Percentiles rank a stretch among this genome's conserved stretches.
These are phyloP conservation scores for Pleurotus tuoliensis DNA, from an alignment of 768 basidiomycete genomes.

Conservation along the genomic window DNA sequence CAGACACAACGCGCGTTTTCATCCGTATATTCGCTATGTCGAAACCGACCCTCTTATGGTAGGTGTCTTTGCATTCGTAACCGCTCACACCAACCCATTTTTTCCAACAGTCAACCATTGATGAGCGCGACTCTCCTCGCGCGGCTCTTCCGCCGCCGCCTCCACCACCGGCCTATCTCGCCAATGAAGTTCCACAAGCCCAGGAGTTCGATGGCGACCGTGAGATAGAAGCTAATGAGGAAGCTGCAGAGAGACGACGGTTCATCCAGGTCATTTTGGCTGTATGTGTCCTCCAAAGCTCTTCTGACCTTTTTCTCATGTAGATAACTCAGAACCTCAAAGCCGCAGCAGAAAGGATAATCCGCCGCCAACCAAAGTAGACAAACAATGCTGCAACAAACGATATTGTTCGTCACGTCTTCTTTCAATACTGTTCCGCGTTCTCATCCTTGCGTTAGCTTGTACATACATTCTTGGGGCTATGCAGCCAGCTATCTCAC, in stretches of 20 bases:
- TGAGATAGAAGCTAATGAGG: too few relatives aligned
- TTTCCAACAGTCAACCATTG: not conserved
- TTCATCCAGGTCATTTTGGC: not conserved
- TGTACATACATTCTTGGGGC: too few relatives aligned
- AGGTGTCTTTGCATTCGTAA: not conserved
- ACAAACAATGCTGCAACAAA: too few relatives aligned
- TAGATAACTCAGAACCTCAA: too few relatives aligned
- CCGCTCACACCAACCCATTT: not conserved
- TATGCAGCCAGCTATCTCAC: too few relatives aligned
- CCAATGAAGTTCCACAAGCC: not conserved
- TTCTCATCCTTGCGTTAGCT: too few relatives aligned
- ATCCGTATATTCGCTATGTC: conserved; percentile 1
- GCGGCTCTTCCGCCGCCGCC: not conserved
- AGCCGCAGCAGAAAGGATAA: too few relatives aligned
- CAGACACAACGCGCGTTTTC: conserved; percentile 1
- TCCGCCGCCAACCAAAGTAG: too few relatives aligned
- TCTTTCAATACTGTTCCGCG: too few relatives aligned
- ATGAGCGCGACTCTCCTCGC: not conserved
- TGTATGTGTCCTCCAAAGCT: not conserved
- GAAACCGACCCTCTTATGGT: not conserved
- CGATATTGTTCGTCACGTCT: too few relatives aligned
- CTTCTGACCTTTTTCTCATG: too few relatives aligned
- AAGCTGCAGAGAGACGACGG: not conserved
- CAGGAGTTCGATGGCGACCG: not conserved
- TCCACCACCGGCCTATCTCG: not conserved